phyloP scores from a whole-genome alignment of 1,139 yeast species.

The Geotrichum histeridarum region DNA sequence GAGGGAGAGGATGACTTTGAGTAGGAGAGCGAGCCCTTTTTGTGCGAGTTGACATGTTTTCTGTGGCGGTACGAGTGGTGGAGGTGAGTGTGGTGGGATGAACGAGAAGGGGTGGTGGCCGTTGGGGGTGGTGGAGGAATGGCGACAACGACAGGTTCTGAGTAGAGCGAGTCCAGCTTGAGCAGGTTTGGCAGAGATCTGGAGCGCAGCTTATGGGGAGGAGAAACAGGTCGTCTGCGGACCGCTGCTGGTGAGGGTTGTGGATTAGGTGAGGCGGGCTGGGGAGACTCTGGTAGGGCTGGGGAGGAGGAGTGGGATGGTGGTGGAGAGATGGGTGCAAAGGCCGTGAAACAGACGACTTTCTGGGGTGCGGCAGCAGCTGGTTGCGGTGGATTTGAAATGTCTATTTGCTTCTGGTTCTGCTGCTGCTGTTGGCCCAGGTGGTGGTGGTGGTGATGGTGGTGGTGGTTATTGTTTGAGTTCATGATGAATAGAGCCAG shows the following conservation, averaged over 20 bases:
- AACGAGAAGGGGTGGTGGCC: conserved; percentile 2
- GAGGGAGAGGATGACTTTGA: conserved; percentile 11
- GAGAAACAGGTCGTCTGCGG: conserved; percentile 10
- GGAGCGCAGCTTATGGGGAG: conserved; percentile 27
- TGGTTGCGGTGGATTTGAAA: conserved; percentile 3
- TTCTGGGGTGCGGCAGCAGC: background rate
- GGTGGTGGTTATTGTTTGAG: conserved; percentile 10
- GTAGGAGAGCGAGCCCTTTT: conserved; percentile 9
- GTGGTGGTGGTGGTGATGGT: background rate
- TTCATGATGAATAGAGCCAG: conserved; percentile 5
- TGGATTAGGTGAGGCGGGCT: background rate
- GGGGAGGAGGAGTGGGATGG: conserved; percentile 4
- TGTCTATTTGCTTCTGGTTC: conserved; percentile 18
- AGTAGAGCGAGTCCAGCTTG: background rate
- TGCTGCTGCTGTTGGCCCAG: conserved; percentile 17
- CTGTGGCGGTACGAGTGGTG: conserved; percentile 12
- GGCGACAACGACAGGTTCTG: background rate
- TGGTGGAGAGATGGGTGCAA: conserved; percentile 7
- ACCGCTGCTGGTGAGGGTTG: background rate
- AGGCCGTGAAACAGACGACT: conserved; percentile 2
- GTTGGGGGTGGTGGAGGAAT: conserved; percentile 18
- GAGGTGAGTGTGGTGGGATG: conserved; percentile 15
- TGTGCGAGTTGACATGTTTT: conserved; percentile 10
- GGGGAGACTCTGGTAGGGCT: conserved; percentile 5
- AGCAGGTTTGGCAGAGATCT: conserved; percentile 27